Conservation (phyloP, 2,329 filamentous ascomycete species). For the Sporothrix globosa region DNA sequence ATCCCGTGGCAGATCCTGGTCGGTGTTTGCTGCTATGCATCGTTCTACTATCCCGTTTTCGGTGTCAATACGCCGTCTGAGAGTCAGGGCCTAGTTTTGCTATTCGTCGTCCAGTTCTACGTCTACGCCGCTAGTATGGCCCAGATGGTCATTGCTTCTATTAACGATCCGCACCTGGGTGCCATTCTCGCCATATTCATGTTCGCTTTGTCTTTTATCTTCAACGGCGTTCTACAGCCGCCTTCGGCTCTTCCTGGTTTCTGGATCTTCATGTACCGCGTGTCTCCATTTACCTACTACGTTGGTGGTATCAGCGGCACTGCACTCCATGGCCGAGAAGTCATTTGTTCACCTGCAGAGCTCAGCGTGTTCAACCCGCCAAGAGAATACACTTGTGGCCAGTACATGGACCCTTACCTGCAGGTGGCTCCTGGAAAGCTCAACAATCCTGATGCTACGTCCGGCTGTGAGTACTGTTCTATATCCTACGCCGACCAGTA, state of each 20-base stretch:
- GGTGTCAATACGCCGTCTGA: constrained; percentile 63
- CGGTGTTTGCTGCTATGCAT: constrained; percentile 56
- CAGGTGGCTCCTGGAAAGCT: constrained; percentile 57
- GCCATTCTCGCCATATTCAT: constrained; percentile 64
- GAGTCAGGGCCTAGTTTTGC: constrained; percentile 78
- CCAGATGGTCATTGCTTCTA: constrained; percentile 70
- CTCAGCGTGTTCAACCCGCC: constrained; percentile 68
- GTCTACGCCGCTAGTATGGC: constrained; percentile 73
- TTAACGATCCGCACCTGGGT: constrained; percentile 63
- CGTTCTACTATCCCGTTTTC: constrained; percentile 62
- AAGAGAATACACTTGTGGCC: constrained; percentile 60
- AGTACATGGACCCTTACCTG: constrained; percentile 65
- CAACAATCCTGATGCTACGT: constrained; percentile 61
- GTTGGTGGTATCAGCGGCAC: constrained; percentile 70
- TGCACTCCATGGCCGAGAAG: constrained; percentile 59
- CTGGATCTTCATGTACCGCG: constrained; percentile 77
- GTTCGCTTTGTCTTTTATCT: constrained; percentile 54
- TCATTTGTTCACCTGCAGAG: constrained; percentile 60
- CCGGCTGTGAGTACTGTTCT: constrained; percentile 68
- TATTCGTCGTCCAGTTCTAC: constrained; percentile 77
- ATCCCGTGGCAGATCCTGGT: constrained; percentile 62
- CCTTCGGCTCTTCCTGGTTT: constrained; percentile 65
- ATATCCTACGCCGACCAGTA: constrained; percentile 66
- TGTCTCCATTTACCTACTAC: constrained; percentile 62
- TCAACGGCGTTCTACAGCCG: constrained; percentile 64